phyloP scores from a whole-genome alignment of 495 filamentous ascomycete genomes.

The Elasticomyces elasticus region DNA sequence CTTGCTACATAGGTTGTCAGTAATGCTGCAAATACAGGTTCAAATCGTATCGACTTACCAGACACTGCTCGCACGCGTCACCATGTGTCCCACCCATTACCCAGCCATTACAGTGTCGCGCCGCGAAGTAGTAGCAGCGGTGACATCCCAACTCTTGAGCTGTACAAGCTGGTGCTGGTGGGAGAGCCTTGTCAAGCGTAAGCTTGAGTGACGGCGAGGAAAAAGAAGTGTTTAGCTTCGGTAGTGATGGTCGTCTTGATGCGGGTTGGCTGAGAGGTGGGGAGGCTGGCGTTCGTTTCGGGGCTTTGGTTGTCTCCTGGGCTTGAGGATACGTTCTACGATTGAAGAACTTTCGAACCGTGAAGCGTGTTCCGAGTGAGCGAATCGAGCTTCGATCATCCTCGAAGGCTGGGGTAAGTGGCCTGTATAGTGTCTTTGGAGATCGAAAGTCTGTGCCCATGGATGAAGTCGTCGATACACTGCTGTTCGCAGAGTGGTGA shows the following conservation, averaged over 20 bases:
- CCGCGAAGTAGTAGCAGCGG: conserved; percentile 17
- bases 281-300: not conserved
- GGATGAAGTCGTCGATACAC: conserved; percentile 1
- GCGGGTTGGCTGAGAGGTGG: not conserved
- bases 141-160: conserved; percentile 4
- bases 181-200: not conserved
- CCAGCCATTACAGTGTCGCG: conserved; percentile 15
- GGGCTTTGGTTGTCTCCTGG: not conserved
- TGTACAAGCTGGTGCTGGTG: not conserved
- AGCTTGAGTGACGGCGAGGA: conserved; percentile 1
- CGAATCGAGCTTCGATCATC: conserved; percentile 9
- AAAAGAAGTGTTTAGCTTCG: conserved; percentile 10
- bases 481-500: conserved; percentile 14
- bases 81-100: conserved; percentile 10
- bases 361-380: conserved; percentile 8
- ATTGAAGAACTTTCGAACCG: conserved; percentile 10
- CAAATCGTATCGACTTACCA: not conserved
- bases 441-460: not conserved
- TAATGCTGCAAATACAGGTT: not conserved
- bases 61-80: conserved; percentile 16
- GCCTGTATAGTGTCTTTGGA: not conserved
- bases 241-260: conserved; percentile 8
- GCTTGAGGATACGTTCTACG: conserved; percentile 13
- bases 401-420: conserved; percentile 13
- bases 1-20: conserved; percentile 7